Percentiles rank a stretch among this genome's conserved stretches.
Conservation (phyloP, 371 early-diverging fungal genomes). For the Mortierella sp. region DNA sequence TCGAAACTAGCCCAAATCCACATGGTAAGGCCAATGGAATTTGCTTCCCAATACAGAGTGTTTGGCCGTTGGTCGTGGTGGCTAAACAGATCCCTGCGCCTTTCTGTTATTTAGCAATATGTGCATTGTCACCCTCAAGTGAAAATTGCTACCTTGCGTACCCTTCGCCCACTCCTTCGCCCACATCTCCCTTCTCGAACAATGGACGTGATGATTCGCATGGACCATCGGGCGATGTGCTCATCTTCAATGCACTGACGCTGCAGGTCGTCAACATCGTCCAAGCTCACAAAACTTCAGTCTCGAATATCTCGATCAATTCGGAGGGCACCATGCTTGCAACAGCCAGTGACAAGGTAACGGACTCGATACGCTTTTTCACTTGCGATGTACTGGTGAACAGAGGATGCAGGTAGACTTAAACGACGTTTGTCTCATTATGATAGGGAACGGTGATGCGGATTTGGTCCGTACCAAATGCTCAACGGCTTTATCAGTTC, state of each 20-base stretch:
- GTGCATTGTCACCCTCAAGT: constrained; percentile 92
- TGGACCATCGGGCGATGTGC: constrained; percentile 81
- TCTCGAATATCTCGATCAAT: constrained; percentile 87
- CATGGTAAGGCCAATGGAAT: constrained; percentile 62
- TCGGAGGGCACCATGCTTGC: constrained; percentile 93
- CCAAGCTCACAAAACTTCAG: constrained; percentile 92
- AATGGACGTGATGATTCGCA: constrained; percentile 42
- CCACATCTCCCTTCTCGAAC: constrained; percentile 61
- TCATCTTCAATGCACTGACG: constrained; percentile 88
- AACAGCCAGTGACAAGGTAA: constrained; percentile 95
- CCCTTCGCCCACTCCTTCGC: constrained; percentile 74
- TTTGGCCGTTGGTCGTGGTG: no score
- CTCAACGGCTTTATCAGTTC: constrained; percentile 93
- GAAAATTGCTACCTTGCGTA: constrained; percentile 96
- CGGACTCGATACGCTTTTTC: background rate
- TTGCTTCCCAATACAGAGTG: no score
- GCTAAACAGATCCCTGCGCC: no score
- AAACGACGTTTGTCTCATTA: background rate
- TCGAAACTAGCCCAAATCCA: constrained; percentile 94
- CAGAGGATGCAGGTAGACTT: no score
- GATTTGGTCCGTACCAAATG: constrained; percentile 91
- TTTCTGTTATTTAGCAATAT: constrained; percentile 73
- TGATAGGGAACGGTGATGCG: constrained; percentile 94
- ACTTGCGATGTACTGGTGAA: no score
- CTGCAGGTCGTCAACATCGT: constrained; percentile 91